These are phyloP conservation scores for Lichtheimia hyalospora DNA, from an alignment of 371 early-diverging fungal genomes.

Conservation along the genomic window DNA sequence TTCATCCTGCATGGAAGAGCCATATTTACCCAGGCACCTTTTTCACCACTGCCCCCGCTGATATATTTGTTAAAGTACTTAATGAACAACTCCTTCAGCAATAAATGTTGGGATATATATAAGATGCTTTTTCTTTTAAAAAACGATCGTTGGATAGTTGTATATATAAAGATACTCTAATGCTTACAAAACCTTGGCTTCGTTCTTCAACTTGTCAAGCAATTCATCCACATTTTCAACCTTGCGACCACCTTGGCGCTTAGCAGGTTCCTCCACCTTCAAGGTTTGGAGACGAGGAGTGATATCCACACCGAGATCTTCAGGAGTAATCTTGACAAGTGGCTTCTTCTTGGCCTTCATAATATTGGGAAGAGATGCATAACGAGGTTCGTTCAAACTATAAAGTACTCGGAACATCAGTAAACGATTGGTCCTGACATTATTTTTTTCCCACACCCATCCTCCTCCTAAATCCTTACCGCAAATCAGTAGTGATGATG, in stretches of 20 bases:
- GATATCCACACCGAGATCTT: slow-evolving; percentile 86
- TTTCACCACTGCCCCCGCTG: slow-evolving; percentile 80
- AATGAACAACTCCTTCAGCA: slow-evolving; percentile 14
- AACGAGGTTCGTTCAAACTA: slow-evolving; percentile 94
- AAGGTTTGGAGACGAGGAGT: slow-evolving; percentile 80
- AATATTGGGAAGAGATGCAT: slow-evolving; percentile 92
- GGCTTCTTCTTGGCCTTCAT: slow-evolving; percentile 99
- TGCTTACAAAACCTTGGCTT: slow-evolving; percentile 54
- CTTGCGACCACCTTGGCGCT: slow-evolving; percentile 91
- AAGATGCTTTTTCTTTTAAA: slow-evolving; percentile 2
- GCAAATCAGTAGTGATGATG: slow-evolving; percentile 94
- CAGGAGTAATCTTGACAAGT: slow-evolving; percentile 76
- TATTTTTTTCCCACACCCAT: not conserved
- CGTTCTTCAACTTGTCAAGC: slow-evolving; percentile 83
- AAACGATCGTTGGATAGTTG: not conserved
- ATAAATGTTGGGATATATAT: slow-evolving; percentile 1
- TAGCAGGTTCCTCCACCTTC: slow-evolving; percentile 92
- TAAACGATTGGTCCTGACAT: not conserved
- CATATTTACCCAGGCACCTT: slow-evolving; percentile 85
- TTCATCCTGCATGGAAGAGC: slow-evolving; percentile 88
- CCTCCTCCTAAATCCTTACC: slow-evolving; percentile 49
- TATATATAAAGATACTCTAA: not conserved
- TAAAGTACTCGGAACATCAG: not conserved
- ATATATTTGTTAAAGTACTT: slow-evolving; percentile 49
- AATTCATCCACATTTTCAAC: slow-evolving; percentile 95